Evolutionary conservation across 2,329 filamentous ascomycete species (phyloP).

Genomic region (Epicoccum nigrum): DNA sequence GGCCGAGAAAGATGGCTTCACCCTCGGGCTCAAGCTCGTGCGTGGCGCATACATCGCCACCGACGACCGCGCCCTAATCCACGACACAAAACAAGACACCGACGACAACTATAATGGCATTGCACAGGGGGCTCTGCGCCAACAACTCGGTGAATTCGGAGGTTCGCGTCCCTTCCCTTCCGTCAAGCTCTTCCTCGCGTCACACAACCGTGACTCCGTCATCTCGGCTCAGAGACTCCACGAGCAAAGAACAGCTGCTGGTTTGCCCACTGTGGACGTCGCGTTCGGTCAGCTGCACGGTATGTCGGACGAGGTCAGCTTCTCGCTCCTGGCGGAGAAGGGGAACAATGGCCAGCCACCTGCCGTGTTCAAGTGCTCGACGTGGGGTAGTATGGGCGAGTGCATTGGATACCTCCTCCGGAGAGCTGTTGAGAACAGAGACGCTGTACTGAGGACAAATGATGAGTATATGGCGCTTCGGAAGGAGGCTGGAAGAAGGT

Average conservation of each 20-base stretch:
- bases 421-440: constrained; percentile 64
- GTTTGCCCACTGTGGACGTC: constrained; percentile 57
- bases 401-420: constrained; percentile 77
- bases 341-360: constrained; percentile 45
- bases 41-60: constrained; percentile 63
- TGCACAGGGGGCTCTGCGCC: constrained; percentile 60
- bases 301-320: constrained; percentile 92
- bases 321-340: constrained; percentile 44
- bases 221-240: constrained; percentile 57
- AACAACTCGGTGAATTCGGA: constrained; percentile 34
- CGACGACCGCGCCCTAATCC: constrained; percentile 58
- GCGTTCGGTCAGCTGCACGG: constrained; percentile 84
- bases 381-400: constrained; percentile 67
- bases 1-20: constrained; percentile 57
- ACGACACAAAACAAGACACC: constrained; percentile 61
- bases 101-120: constrained; percentile 70
- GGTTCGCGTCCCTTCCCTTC: constrained; percentile 44
- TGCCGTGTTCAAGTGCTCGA: constrained; percentile 62
- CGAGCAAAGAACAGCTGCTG: constrained; percentile 39
- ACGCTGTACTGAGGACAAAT: constrained; percentile 59
- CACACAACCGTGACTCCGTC: constrained; percentile 80
- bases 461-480: constrained; percentile 39
- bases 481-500: constrained; percentile 31
- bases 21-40: constrained; percentile 63
- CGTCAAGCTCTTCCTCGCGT: constrained; percentile 73